Evolutionary conservation across 345 rosid species (phyloP).

Genomic region (Lepidium didymum): DNA sequence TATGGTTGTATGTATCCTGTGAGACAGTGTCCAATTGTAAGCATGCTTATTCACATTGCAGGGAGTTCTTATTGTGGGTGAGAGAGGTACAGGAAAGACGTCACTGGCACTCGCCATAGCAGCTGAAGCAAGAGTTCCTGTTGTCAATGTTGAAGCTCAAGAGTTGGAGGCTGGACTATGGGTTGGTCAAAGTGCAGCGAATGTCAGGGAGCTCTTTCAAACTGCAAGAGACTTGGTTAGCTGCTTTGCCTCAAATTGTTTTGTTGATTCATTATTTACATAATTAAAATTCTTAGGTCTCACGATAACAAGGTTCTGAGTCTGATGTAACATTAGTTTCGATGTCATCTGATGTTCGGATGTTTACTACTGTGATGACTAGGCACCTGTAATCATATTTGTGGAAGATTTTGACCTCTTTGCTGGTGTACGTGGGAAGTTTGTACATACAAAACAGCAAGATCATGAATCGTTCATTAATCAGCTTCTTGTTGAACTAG

Average conservation of each 20-base stretch:
- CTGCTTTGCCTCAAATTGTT: slow-evolving; percentile 17
- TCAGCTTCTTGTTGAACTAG: slow-evolving; percentile 98
- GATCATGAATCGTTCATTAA: slow-evolving; percentile 96
- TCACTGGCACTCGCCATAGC: slow-evolving; percentile 90
- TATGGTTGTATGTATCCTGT: slow-evolving; percentile 1
- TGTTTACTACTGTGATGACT: slow-evolving; percentile 24
- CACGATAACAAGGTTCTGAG: neutral
- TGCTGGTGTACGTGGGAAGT: slow-evolving; percentile 96
- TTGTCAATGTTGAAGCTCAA: slow-evolving; percentile 79
- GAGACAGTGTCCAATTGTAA: neutral
- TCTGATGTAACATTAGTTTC: neutral
- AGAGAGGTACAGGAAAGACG: slow-evolving; percentile 95
- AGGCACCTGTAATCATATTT: slow-evolving; percentile 96
- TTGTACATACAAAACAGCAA: slow-evolving; percentile 79
- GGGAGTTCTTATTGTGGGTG: slow-evolving; percentile 98
- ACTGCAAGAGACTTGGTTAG: slow-evolving; percentile 92
- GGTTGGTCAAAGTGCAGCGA: slow-evolving; percentile 99
- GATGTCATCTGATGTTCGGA: slow-evolving; percentile 15
- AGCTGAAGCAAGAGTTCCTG: slow-evolving; percentile 94
- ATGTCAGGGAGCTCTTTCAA: slow-evolving; percentile 94
- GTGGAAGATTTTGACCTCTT: slow-evolving; percentile 98
- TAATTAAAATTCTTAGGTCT: neutral
- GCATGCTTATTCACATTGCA: slow-evolving; percentile 33
- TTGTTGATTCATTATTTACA: slow-evolving; percentile 8
- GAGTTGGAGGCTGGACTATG: slow-evolving; percentile 95